Conservation (phyloP, 305 asterid species). For the Fraxinus albicans region DNA sequence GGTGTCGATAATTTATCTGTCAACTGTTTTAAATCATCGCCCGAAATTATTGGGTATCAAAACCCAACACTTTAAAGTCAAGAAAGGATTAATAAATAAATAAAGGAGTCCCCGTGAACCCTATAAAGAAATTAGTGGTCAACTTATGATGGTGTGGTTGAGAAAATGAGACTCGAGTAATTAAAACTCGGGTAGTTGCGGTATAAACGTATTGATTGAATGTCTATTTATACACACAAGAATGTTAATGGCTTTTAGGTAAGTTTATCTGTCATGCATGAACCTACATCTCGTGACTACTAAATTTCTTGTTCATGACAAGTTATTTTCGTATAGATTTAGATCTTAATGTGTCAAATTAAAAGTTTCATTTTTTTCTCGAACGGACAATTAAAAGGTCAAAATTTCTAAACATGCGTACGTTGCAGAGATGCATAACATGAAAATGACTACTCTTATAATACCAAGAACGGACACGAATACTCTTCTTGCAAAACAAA, state of each 20-base stretch:
- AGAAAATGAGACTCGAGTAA: not conserved
- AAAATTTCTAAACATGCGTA: not conserved
- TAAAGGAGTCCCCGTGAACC: not conserved
- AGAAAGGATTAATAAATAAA: too few relatives aligned
- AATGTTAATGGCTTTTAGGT: not conserved
- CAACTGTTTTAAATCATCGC: too few relatives aligned
- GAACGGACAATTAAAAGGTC: not conserved
- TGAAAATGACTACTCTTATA: not conserved
- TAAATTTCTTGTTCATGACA: not conserved
- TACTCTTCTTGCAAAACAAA: not conserved
- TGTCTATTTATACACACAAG: not conserved
- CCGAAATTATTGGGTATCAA: too few relatives aligned
- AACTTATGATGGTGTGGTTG: not conserved
- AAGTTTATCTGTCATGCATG: not conserved
- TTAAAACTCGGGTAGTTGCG: not conserved
- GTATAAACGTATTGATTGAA: not conserved
- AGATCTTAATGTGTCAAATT: not conserved
- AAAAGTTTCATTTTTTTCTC: not conserved
- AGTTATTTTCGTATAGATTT: not conserved
- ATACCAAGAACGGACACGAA: not conserved
- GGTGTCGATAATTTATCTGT: too few relatives aligned
- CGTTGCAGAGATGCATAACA: not conserved
- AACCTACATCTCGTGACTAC: not conserved
- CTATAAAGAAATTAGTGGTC: not conserved
- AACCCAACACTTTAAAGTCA: too few relatives aligned